phyloP scores from a whole-genome alignment of 2,329 filamentous ascomycete species.

The Xylaria arbuscula region DNA sequence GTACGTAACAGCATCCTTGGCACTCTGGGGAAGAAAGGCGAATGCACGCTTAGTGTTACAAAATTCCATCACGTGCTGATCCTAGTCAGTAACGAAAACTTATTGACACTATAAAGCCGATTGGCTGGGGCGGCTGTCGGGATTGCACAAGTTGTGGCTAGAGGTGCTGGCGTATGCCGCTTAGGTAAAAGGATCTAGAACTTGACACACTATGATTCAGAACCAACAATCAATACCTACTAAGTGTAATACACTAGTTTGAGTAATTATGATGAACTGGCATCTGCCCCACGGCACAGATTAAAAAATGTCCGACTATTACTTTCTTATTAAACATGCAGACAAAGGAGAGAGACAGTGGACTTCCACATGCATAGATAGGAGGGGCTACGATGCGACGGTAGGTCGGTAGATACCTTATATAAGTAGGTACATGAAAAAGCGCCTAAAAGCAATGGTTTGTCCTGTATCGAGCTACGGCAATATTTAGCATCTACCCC shows the following conservation, averaged over 20 bases:
- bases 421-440: not conserved
- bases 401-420: too few relatives aligned
- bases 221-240: too few relatives aligned
- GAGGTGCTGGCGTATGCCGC: not conserved
- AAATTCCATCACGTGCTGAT: slow-evolving; percentile 16
- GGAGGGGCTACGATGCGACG: slow-evolving; percentile 1
- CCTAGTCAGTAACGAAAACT: slow-evolving; percentile 9
- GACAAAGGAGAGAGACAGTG: not conserved
- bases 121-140: slow-evolving; percentile 36
- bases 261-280: too few relatives aligned
- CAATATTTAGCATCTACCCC: not conserved
- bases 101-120: slow-evolving; percentile 10
- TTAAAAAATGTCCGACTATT: too few relatives aligned
- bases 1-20: slow-evolving; percentile 16
- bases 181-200: not conserved
- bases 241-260: too few relatives aligned
- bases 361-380: slow-evolving; percentile 14
- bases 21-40: slow-evolving; percentile 20
- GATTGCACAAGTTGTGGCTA: slow-evolving; percentile 11
- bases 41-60: slow-evolving; percentile 2
- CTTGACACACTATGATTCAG: not conserved
- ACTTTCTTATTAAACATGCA: too few relatives aligned
- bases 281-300: too few relatives aligned
- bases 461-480: slow-evolving; percentile 14
- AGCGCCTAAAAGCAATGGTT: not conserved